These are phyloP conservation scores for Sergeia podlipaevii DNA, from an alignment of 208 protist genomes.

Conservation along the genomic window DNA sequence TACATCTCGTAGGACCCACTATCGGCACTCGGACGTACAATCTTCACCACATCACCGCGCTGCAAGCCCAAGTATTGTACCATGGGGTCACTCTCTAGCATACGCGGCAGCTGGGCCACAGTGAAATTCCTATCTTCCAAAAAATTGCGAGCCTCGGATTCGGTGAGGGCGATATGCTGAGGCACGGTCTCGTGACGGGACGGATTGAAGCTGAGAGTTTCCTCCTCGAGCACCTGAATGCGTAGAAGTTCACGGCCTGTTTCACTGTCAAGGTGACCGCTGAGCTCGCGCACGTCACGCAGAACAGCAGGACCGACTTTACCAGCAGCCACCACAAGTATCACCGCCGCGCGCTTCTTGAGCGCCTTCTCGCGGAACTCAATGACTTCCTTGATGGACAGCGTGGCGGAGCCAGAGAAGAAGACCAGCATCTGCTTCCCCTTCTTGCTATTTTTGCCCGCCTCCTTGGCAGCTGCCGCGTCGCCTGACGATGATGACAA, in stretches of 20 bases:
- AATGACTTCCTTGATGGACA: slow-evolving; percentile 51
- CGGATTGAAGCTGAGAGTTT: slow-evolving; percentile 94
- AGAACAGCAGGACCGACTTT: slow-evolving; percentile 48
- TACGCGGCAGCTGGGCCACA: slow-evolving; percentile 95
- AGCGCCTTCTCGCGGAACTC: slow-evolving; percentile 60
- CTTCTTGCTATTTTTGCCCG: slow-evolving; percentile 8
- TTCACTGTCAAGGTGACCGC: slow-evolving; percentile 36
- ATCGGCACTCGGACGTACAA: slow-evolving; percentile 92
- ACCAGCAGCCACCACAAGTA: slow-evolving; percentile 58
- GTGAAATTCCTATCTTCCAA: slow-evolving; percentile 82
- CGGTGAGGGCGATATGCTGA: slow-evolving; percentile 81
- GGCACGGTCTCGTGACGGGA: slow-evolving; percentile 95
- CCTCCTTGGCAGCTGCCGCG: background rate
- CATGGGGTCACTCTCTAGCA: slow-evolving; percentile 94
- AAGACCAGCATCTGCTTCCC: slow-evolving; percentile 52
- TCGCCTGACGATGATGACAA: too few species aligned
- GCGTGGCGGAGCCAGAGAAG: slow-evolving; percentile 40
- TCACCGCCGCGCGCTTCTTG: slow-evolving; percentile 39
- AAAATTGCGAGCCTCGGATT: slow-evolving; percentile 70
- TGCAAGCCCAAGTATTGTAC: slow-evolving; percentile 93
- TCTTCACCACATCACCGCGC: slow-evolving; percentile 93
- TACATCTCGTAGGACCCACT: slow-evolving; percentile 98
- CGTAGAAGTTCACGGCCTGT: slow-evolving; percentile 43
- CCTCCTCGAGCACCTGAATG: slow-evolving; percentile 94
- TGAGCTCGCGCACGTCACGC: slow-evolving; percentile 55